Base-by-base conservation (phyloP, 495 filamentous ascomycete species). In the Annulohypoxylon nitens region DNA sequence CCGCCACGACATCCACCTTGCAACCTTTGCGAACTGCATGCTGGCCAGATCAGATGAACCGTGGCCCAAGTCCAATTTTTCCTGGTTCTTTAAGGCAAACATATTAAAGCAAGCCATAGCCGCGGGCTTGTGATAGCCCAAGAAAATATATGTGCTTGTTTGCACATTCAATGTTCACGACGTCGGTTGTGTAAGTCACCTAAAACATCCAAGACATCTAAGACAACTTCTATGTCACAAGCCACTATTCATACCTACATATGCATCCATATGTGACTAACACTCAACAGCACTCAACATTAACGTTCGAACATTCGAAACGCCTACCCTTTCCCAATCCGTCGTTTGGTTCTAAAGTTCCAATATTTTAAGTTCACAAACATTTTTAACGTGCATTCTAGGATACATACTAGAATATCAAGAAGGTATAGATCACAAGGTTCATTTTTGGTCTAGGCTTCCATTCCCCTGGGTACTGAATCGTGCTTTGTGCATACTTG, bases 1-100 rank as follows among this genome's bases (percentile, higher is more conserved):
- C 72, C 72, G 72, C 72, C 72, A 75, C 72, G 72, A 75, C 72
- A 75, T 60, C 63, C 58, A 70, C 68, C 12, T 30, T 30, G 30
- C 30, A 30, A 30, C 30, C 30, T 47, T 20, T 47, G 43, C 48
- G 30, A 41, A 47, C 20, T 75, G 59, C 72, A 70, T 75, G 67
- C 58, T 70, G 63, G 72, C 67, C 62, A 75, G 72, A 75, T 75
- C 72, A 75, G 72, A 75, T 75, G 72, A 71, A 70, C 72, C 72
- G 63, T 64, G 67, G 63, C 64, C 62, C 67, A 60, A 69, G 54
- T 39, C 54, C 33, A 34, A 58, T 47, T 51, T 7, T 23, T 9
- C 36, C 5, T 26, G 48, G 16, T 60, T 12, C 26, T 36, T 66
- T 16, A 69, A 59, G 66, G 61, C 64, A 65, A 69, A 64, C 63